phyloP scores from a whole-genome alignment of 73 alveolate genomes.

The Paramecium biaurelia region DNA sequence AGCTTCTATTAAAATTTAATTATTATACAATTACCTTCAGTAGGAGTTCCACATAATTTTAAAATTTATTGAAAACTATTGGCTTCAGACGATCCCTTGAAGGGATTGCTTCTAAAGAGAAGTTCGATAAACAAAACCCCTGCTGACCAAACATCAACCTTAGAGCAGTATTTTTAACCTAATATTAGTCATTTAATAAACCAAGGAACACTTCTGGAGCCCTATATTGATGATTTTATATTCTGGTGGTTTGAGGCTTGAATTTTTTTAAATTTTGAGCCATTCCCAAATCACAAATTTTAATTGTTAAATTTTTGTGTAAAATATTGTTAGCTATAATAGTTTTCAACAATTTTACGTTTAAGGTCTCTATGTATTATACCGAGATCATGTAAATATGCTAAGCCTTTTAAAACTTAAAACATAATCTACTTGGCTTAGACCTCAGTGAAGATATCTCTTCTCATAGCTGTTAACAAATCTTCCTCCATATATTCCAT shows the following conservation, averaged over 20 bases:
- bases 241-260: not conserved
- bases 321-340: conserved; percentile 5
- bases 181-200: not conserved
- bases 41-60: not conserved
- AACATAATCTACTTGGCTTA: not conserved
- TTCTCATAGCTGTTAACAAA: not conserved
- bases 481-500: not conserved
- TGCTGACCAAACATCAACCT: conserved; percentile 12
- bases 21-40: not conserved
- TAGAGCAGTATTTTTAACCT: not conserved
- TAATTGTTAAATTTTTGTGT: not conserved
- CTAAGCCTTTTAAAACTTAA: not conserved
- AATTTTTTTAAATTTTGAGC: not conserved
- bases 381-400: not conserved
- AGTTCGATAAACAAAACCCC: conserved; percentile 1
- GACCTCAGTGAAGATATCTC: not conserved
- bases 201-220: conserved; percentile 41
- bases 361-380: not conserved
- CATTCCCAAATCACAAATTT: conserved; percentile 25
- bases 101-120: conserved; percentile 1
- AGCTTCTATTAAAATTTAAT: not conserved
- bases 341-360: not conserved
- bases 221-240: not conserved
- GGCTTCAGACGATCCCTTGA: not conserved
- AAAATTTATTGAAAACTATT: not conserved